Evolutionary conservation across 1,284 basidiomycete genomes (phyloP).

Genomic region (Ustilago hordei): DNA sequence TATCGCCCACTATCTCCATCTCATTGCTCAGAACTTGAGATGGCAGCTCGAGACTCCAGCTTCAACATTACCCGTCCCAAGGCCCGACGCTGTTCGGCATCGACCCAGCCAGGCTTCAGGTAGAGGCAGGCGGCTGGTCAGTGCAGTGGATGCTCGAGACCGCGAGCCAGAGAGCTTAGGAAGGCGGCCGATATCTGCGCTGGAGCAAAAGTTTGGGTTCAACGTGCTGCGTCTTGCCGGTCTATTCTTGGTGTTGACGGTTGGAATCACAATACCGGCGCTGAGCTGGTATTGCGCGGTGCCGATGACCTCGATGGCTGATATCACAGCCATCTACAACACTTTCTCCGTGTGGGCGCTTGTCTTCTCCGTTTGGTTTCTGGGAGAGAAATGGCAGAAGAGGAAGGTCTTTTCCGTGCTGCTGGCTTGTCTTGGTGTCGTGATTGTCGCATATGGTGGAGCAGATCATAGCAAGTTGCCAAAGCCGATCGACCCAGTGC

Average conservation of each 20-base stretch:
- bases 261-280: conserved; percentile 64
- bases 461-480: conserved; percentile 55
- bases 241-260: conserved; percentile 56
- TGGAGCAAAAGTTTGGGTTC: conserved; percentile 46
- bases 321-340: conserved; percentile 69
- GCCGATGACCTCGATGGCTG: conserved; percentile 67
- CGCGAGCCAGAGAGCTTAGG: conserved; percentile 14
- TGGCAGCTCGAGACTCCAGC: conserved; percentile 60
- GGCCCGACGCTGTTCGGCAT: conserved; percentile 42
- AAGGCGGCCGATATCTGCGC: conserved; percentile 14
- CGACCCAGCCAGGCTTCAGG: conserved; percentile 41
- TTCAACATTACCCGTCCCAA: conserved; percentile 22
- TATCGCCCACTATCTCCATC: conserved; percentile 51
- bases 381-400: conserved; percentile 64
- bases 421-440: conserved; percentile 62
- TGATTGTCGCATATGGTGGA: conserved; percentile 65
- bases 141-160: conserved; percentile 1
- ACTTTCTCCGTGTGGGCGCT: conserved; percentile 68
- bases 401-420: conserved; percentile 63
- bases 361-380: conserved; percentile 67
- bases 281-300: conserved; percentile 68
- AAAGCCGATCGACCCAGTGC: conserved; percentile 50
- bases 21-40: conserved; percentile 58
- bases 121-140: conserved; percentile 5
- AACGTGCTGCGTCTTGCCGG: conserved; percentile 38